Evolutionary conservation across 1,284 basidiomycete genomes (phyloP).

Genomic region (Papiliotrema terrestris): DNA sequence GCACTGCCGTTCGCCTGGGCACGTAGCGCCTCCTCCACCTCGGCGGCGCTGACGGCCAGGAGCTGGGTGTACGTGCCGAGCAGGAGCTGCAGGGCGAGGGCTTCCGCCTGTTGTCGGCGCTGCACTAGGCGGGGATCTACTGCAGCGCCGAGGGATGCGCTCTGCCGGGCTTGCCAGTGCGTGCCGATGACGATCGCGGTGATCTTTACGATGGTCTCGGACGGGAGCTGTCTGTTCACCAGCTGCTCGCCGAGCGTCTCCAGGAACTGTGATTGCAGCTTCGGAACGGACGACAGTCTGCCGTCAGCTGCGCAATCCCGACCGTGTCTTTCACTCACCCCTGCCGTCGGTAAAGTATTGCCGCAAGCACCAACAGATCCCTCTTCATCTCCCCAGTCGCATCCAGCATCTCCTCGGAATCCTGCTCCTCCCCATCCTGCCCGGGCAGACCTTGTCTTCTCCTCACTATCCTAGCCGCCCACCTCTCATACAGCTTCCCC

Average conservation of each 20-base stretch:
- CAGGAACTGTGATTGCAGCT: conserved; percentile 16
- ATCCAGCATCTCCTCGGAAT: conserved; percentile 52
- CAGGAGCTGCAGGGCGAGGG: conserved; percentile 67
- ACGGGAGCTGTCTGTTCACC: conserved; percentile 65
- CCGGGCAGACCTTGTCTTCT: not conserved
- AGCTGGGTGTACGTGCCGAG: conserved; percentile 66
- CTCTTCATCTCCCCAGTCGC: conserved; percentile 55
- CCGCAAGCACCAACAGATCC: conserved; percentile 62
- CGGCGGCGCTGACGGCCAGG: conserved; percentile 62
- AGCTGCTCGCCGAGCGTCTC: conserved; percentile 52
- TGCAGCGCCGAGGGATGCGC: conserved; percentile 12
- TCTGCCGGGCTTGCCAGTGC: conserved; percentile 70
- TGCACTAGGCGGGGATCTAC: conserved; percentile 13
- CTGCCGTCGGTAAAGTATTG: conserved; percentile 38
- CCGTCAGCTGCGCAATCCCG: conserved; percentile 24
- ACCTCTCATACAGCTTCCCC: conserved; percentile 59
- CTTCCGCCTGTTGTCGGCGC: conserved; percentile 55
- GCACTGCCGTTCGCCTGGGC: conserved; percentile 22
- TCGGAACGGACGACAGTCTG: conserved; percentile 25
- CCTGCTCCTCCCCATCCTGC: conserved; percentile 51
- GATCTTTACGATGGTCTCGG: conserved; percentile 72
- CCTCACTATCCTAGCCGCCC: not conserved
- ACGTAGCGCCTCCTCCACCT: conserved; percentile 46
- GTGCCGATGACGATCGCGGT: conserved; percentile 70
- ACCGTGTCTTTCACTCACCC: conserved; percentile 43